These are phyloP conservation scores for Prunus yedoensis DNA, from an alignment of 331 rosid species.

Conservation along the genomic window DNA sequence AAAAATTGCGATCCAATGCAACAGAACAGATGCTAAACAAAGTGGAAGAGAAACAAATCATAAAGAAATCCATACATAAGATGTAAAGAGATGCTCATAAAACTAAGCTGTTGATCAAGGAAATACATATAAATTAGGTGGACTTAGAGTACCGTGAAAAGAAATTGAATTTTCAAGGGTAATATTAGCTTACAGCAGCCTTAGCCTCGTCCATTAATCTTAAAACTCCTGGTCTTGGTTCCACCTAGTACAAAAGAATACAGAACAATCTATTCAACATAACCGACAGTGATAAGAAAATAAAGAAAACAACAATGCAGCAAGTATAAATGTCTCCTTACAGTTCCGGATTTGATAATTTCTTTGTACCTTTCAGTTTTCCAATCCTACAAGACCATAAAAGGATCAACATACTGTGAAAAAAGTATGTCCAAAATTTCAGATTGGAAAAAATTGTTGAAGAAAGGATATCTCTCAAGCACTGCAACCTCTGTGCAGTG, in stretches of 20 bases:
- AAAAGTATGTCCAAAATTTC: not conserved
- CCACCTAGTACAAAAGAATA: conserved; percentile 51
- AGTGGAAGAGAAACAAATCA: not conserved
- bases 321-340: conserved; percentile 41
- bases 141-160: conserved; percentile 7
- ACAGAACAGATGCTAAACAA: not conserved
- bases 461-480: not conserved
- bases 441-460: not conserved
- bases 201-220: conserved; percentile 90
- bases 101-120: conserved; percentile 13
- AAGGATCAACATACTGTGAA: conserved; percentile 22
- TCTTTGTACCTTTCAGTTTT: conserved; percentile 95
- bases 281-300: not conserved
- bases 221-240: conserved; percentile 94
- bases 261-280: conserved; percentile 16
- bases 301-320: conserved; percentile 13
- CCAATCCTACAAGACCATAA: conserved; percentile 75
- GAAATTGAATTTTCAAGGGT: conserved; percentile 13
- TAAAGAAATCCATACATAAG: conserved; percentile 12
- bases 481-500: not conserved
- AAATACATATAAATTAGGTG: conserved; percentile 8
- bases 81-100: conserved; percentile 4
- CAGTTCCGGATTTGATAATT: conserved; percentile 92
- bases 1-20: not conserved
- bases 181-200: conserved; percentile 69